Evolutionary conservation across 352 stramenopile genomes (phyloP), one percentile per base, ranked within the genome.

Genomic region (Globisporangium irregulare): DNA sequence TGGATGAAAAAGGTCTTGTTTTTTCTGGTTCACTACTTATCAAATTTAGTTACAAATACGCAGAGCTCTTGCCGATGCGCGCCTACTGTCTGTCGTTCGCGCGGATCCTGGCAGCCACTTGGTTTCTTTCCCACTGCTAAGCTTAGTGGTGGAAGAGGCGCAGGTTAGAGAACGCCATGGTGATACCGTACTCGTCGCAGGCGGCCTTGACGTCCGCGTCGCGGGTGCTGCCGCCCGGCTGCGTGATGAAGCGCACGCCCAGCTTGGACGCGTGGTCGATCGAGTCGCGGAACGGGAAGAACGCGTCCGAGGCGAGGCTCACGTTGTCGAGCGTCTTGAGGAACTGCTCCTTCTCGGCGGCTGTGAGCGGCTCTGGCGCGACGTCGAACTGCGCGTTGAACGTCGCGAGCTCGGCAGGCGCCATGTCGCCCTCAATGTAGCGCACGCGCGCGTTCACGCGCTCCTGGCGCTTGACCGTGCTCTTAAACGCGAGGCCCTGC

Each of bases 341-440:
- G 80, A 99, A 99, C 22, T 83, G 91, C 12, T 97, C 83, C 86
- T 99, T 99, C 75, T 99, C 97, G 5, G 75, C 84, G 27, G 85
- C 71, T 29, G 97, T 99, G 9, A 99, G 82, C 54, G 95, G 89
- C 75, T 97, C 95, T 7, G 97, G 97, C 48, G 95, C 80, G 25
- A 80, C 81, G 18, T 98, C 92, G 73, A 99, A 99, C 48, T 98
- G 85, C 27, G 84, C 86, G 78, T 99, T 90, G 91, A 98, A 99
- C 36, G 92, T 84, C 55, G 82, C 77, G 22, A 97, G 86, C 84
- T 99, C 98, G 66, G 98, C 95, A 20, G 86, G 84, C 4, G 87
- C 91, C 84, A 99, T 99, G 81, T 99, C 97, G 57, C 98, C 98
- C 78, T 99, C 98, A 76, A 99, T 99, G 87, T 99, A 99, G 34